Conservation (phyloP, 257 asterid species). For the Nicotiana attenuata region DNA sequence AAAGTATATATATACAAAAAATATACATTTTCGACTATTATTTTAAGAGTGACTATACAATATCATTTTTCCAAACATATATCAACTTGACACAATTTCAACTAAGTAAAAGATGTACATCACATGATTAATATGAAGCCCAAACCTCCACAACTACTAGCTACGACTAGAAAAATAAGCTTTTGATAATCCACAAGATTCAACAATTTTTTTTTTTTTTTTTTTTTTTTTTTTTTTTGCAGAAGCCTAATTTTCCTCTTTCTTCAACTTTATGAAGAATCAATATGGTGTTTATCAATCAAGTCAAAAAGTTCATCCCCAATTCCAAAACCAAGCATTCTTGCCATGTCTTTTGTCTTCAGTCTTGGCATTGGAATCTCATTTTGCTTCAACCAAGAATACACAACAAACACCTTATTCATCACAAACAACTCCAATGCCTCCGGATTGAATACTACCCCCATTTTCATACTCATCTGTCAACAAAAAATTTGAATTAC, state of each 20-base stretch:
- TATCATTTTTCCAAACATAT: no score
- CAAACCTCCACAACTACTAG: no score
- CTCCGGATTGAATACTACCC: conserved; percentile 86
- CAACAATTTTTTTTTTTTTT: not conserved
- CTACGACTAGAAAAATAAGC: not conserved
- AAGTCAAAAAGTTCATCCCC: conserved; percentile 82
- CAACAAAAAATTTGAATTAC: not conserved
- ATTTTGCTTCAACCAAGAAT: conserved; percentile 68
- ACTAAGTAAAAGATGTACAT: no score
- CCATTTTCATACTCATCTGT: conserved; percentile 77
- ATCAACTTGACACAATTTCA: no score
- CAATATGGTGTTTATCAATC: conserved; percentile 35
- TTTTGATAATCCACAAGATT: not conserved
- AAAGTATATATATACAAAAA: no score
- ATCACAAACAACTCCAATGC: conserved; percentile 74
- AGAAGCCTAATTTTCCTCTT: not conserved
- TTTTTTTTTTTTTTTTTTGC: not conserved
- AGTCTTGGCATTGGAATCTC: conserved; percentile 51
- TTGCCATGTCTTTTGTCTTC: conserved; percentile 86
- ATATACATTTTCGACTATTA: no score
- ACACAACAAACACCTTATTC: conserved; percentile 64
- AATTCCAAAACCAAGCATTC: conserved; percentile 85
- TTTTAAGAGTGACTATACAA: no score
- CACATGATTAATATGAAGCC: not conserved
- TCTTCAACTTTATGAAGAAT: not conserved